Evolutionary conservation across 2,329 filamentous ascomycete species (phyloP), one percentile per base, ranked within the genome.

Genomic region (Exophiala lecanii-corni): DNA sequence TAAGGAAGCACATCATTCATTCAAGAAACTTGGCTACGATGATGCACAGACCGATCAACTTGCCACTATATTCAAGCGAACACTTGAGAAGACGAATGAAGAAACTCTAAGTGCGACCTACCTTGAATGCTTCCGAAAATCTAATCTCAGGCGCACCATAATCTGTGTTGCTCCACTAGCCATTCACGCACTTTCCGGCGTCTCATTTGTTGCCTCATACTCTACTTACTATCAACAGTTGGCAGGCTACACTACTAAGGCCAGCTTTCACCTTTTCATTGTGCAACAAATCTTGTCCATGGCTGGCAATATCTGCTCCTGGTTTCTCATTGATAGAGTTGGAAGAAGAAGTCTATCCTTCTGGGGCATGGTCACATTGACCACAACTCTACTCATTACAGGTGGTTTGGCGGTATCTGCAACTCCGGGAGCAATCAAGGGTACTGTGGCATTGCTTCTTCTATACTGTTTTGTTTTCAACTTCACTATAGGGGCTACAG

Each of bases 181-280:
- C 25, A 63, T 67, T 34, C 63, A 68, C 45, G 53, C 56, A 1
- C 51, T 67, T 2, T 57, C 55, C 2, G 66, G 65, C 5, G 57
- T 66, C 18, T 49, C 57, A 17, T 70, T 69, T 18, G 55, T 61
- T 1, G 54, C 61, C 2, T 51, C 55, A 5, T 71, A 71, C 46
- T 55, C 56, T n/a, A 69, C 67, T 2, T 71, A 71, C 53, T 71
- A 70, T 50, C 56, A 63, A 36, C 62, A 71, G 44, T 55, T 70
- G 2, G 66, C 68, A 7, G 68, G 68, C 6, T 69, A 63, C 48
- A 59, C 57, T 31, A 63, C 61, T 0, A 38, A 48, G 2, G 59
- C 56, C 12, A 13, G 12, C n/a, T 32, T 32, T 16, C n/a, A 32
- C 12, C 55, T 70, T 1, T 58, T 63, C 34, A 69, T 69, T 32